Conservation (phyloP, 805 yeast genomes). For the Spathaspora arborariae region DNA sequence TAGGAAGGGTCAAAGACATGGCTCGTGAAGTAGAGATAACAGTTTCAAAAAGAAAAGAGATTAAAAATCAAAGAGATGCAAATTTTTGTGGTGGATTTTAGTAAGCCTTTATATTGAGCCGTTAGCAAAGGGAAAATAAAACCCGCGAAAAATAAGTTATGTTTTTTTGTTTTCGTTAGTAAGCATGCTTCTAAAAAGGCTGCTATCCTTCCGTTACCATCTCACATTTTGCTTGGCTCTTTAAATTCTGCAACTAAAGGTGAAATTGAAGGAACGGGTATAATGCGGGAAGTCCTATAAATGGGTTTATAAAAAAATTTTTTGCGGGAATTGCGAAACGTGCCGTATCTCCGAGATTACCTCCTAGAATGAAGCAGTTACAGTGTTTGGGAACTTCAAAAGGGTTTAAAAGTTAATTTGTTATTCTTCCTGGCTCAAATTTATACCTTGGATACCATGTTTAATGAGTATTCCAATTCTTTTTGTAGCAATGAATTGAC, state of each 20-base stretch:
- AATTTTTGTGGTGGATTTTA: neutral
- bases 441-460: too few species aligned
- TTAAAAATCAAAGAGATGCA: neutral
- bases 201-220: neutral
- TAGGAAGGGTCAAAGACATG: constrained; percentile 6
- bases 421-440: too few species aligned
- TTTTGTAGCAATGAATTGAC: too few species aligned
- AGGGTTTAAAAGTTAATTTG: too few species aligned
- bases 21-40: neutral
- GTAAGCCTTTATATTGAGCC: neutral
- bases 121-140: neutral
- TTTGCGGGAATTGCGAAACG: neutral
- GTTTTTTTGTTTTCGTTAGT: neutral
- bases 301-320: neutral
- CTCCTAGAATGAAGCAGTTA: neutral
- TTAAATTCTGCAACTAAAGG: neutral
- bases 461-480: too few species aligned
- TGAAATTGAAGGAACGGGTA: neutral
- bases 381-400: too few species aligned
- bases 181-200: neutral
- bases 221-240: neutral
- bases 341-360: neutral
- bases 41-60: neutral
- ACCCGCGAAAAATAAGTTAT: neutral
- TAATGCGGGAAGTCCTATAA: neutral